Evolutionary conservation across 2,329 filamentous ascomycete genomes (phyloP), one percentile per base, ranked within the genome.

Genomic region (Talaromyces sp.): DNA sequence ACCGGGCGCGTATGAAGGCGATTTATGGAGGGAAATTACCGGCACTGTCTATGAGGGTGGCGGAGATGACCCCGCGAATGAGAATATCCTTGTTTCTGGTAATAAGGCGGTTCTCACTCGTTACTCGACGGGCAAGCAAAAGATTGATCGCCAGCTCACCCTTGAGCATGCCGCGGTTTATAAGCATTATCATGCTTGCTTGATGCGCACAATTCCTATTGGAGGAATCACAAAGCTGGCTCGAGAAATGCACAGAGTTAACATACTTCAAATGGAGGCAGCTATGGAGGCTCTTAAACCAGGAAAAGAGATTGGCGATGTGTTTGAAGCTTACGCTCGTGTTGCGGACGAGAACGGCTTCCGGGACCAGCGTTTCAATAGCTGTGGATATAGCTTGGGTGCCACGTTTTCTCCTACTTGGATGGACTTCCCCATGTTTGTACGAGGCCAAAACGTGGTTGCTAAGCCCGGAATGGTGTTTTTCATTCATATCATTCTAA

Each of bases 401-500:
- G 68, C 69, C 5, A 71, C 69, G 2, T 71, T 71, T 54, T 61
- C 68, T 21, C 56, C 56, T 41, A 58, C 56, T 12, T 58, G 56
- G 56, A 58, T 58, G 56, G 56, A 58, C 32, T 58, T 41, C 29
- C 56, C 56, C 48, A 58, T 58, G 56, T 58, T 58, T 53, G 56
- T 58, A 24, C 46, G 56, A 3, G 56, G 56, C 21, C 56, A 58
- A 32, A 58, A 54, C 11, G 48, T 58, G 14, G n/a, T 58, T 54
- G 68, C 65, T 10, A 60, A 68, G 63, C 50, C 57, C 24, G 68
- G 69, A 5, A 73, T 73, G 70, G 67, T 73, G 3, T 73, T 70
- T 59, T 73, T 73, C 56, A 72, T 73, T 35, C 70, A 73, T 61
- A 73, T 73, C 38, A 73, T 73, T 56, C 64, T 73, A 26, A 72